Conservation (phyloP, 805 yeast genomes). For the Clavispora asparagi region DNA sequence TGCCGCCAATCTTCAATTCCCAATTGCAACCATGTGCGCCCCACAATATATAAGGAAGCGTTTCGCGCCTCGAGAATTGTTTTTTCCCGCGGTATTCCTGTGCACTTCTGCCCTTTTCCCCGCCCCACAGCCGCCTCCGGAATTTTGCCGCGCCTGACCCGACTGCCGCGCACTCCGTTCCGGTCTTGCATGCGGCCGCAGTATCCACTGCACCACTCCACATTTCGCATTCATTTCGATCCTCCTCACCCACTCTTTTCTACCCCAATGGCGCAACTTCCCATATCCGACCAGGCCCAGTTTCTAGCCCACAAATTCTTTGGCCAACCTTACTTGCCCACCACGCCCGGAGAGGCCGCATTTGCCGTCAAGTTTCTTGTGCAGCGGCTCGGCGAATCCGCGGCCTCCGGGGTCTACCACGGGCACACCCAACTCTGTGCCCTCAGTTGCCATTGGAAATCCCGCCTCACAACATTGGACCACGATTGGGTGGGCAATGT, state of each 20-base stretch:
- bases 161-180: neutral
- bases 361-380: neutral
- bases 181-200: neutral
- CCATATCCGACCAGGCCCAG: neutral
- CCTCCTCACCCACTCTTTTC: neutral
- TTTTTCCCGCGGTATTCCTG: too few species aligned
- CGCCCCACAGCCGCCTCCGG: too few species aligned
- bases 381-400: neutral
- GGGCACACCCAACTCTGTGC: neutral
- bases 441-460: neutral
- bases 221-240: neutral
- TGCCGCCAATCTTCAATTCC: too few species aligned
- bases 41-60: too few species aligned
- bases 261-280: neutral
- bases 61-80: too few species aligned
- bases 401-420: neutral
- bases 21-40: too few species aligned
- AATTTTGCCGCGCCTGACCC: too few species aligned
- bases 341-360: neutral
- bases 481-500: neutral
- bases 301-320: slow-evolving; percentile 11
- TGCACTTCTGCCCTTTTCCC: too few species aligned
- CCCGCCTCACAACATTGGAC: neutral
- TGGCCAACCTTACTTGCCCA: slow-evolving; percentile 22
- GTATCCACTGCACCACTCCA: neutral